Evolutionary conservation across 2,329 filamentous ascomycete species (phyloP), one percentile per base, ranked within the genome.

Genomic region (Macrophomina phaseolina): DNA sequence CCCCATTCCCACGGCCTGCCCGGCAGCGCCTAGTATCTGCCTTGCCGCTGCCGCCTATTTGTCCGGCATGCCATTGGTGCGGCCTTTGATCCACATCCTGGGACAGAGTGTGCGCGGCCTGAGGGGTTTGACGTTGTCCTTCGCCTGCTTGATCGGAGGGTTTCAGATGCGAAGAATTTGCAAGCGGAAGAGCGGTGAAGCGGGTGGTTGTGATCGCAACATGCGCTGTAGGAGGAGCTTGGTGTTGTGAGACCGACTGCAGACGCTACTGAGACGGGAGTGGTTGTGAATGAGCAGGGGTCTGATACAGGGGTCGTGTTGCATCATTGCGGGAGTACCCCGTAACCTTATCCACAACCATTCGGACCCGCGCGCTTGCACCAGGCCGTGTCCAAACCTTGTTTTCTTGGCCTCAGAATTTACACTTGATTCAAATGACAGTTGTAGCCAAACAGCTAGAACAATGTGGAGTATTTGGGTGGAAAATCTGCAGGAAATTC

Each of bases 171-270:
- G 56, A 46, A 14, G 16, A 28, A n/a, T 46, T 18, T 61, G 40
- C 8, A 42, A n/a, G 40, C 9, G 42, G 30, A 34, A 23, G 38
- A 46, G 23, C 32, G 55, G 40, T 18, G 9, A 23, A 9, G 14
- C 16, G 14, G 28, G 55, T 32, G 42, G 40, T 16, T n/a, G 40
- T 18, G 28, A 34, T 34, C 23, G 40, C 34, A 30, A 48, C 40
- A 12, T 46, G 40, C 30, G 30, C 16, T 14, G 56, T 46, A 40
- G 40, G 40, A 36, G 56, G 9, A 34, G 28, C 40, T 34, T 46
- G 56, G 56, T 32, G 56, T 23, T 48, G 56, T 65, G 49, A 65
- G 51, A 65, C 62, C n/a, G 62, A 65, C 16, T 36, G 51, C 62
- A 55, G 52, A 65, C 62, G 49, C 30, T 55, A 38, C 52, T 56